A percentile compares a stretch with the other conserved stretches of the same genome.
phyloP scores from a whole-genome alignment of 2,329 filamentous ascomycete species.

The Bimuria novae-zelandiae region DNA sequence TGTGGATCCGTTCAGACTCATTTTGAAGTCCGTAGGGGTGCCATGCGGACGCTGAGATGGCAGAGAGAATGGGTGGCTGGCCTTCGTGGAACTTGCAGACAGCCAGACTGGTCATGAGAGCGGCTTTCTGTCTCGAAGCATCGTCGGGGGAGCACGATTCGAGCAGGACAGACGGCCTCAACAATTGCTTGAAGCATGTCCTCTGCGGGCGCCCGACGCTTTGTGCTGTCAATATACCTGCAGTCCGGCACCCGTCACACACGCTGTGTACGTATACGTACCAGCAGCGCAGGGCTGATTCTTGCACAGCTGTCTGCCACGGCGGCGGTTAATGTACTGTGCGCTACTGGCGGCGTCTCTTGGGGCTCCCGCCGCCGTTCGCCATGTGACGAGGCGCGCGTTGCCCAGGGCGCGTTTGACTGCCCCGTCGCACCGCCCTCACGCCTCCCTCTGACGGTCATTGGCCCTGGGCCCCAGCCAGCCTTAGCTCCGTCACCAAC shows the following conservation, averaged over 20 bases:
- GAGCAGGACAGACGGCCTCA: neutral
- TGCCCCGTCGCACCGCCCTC: too few relatives aligned
- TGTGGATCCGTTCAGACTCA: conserved; percentile 8
- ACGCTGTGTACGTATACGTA: neutral
- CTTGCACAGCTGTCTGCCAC: neutral
- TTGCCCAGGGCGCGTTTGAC: too few relatives aligned
- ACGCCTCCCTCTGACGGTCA: conserved; percentile 20
- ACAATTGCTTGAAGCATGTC: neutral
- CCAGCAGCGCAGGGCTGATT: conserved; percentile 3
- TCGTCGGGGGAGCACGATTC: neutral
- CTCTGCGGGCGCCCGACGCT: neutral
- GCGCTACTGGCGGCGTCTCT: neutral
- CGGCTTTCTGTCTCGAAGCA: too few relatives aligned
- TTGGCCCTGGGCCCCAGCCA: conserved; percentile 23
- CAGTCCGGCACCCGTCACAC: neutral
- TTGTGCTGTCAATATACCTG: conserved; percentile 10
- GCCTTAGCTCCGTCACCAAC: conserved; percentile 30
- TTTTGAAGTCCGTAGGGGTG: conserved; percentile 35
- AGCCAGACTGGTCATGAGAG: neutral
- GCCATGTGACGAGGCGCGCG: neutral
- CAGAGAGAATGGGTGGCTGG: neutral
- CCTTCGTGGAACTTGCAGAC: too few relatives aligned
- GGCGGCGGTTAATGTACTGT: conserved; percentile 2
- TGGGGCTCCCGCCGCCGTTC: neutral
- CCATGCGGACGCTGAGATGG: conserved; percentile 34